Conservation (phyloP, 2,329 filamentous ascomycete species). For the Aspergillus nomiae region DNA sequence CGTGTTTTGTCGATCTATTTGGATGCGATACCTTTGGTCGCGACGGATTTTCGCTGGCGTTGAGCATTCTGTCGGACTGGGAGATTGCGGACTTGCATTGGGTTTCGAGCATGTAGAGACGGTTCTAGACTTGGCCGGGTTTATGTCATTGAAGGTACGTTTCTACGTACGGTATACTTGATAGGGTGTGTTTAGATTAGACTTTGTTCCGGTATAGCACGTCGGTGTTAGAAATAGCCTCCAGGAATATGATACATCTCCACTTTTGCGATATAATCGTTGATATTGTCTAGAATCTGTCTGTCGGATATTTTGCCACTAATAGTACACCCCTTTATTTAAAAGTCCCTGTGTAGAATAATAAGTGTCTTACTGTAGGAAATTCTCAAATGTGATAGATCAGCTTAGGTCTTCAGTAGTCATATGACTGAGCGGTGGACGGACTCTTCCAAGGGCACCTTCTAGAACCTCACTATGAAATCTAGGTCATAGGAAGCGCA, state of each 20-base stretch:
- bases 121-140: background rate
- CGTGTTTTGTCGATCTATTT: slow-evolving; percentile 49
- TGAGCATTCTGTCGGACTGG: slow-evolving; percentile 8
- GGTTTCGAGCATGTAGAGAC: background rate
- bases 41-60: slow-evolving; percentile 28
- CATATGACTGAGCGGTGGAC: background rate
- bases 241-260: too few species aligned
- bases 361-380: background rate
- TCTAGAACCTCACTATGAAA: background rate
- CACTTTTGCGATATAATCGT: background rate
- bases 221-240: too few species aligned
- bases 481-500: background rate
- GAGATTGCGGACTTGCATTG: background rate
- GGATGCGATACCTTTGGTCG: slow-evolving; percentile 41
- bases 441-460: background rate
- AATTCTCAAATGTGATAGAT: background rate
- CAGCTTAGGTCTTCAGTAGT: background rate
- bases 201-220: background rate
- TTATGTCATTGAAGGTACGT: background rate
- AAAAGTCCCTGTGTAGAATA: background rate
- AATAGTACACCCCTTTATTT: too few species aligned
- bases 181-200: background rate
- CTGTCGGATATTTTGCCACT: background rate
- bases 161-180: background rate
- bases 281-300: background rate